phyloP scores from a whole-genome alignment of 805 yeast species.

The Metschnikowia dekortorum region DNA sequence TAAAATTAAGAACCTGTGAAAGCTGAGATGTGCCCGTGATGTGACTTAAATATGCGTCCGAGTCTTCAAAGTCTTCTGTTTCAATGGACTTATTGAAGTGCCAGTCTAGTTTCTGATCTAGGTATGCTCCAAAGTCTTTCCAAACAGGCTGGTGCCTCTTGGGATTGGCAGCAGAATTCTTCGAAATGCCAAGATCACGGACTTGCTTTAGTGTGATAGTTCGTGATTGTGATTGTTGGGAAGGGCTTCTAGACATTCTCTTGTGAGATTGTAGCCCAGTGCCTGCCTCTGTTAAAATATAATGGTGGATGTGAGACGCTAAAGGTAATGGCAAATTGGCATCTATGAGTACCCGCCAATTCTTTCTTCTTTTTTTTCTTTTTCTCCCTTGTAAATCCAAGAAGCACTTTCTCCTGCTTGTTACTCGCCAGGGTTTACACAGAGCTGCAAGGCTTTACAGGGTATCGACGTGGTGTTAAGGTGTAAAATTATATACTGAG shows the following conservation, averaged over 20 bases:
- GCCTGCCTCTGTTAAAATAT: background rate
- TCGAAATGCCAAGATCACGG: conserved; percentile 11
- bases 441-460: background rate
- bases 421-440: background rate
- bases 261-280: conserved; percentile 4
- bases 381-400: background rate
- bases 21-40: conserved; percentile 26
- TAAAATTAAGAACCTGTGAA: conserved; percentile 32
- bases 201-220: conserved; percentile 16
- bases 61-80: conserved; percentile 13
- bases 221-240: conserved; percentile 9
- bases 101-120: conserved; percentile 35
- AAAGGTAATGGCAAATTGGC: background rate
- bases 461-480: conserved; percentile 2
- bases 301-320: background rate
- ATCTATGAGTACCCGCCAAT: background rate
- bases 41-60: conserved; percentile 21
- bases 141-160: conserved; percentile 26
- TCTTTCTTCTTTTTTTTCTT: background rate
- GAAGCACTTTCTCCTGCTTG: conserved; percentile 2
- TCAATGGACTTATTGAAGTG: conserved; percentile 18
- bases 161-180: conserved; percentile 1
- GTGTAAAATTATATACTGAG: conserved; percentile 1
- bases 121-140: conserved; percentile 43
- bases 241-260: conserved; percentile 16